Conservation (phyloP, 495 filamentous ascomycete genomes). For the Xylaria longipes region DNA sequence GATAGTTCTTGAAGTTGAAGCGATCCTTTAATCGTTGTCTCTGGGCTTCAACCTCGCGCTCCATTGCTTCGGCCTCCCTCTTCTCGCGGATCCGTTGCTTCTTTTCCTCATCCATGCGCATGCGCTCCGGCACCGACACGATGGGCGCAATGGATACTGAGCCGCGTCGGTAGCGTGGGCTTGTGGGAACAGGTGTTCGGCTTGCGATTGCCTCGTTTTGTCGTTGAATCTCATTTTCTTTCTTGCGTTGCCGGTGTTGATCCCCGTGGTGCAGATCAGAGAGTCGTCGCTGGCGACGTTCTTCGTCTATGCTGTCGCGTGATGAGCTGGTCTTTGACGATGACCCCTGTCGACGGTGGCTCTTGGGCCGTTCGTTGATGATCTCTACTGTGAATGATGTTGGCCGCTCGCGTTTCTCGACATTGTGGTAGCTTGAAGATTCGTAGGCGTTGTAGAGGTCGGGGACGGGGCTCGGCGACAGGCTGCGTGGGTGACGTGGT, state of each 20-base stretch:
- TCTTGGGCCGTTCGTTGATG: slow-evolving; percentile 31
- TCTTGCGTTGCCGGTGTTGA: slow-evolving; percentile 40
- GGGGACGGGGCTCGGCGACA: slow-evolving; percentile 29
- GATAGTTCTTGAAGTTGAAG: slow-evolving; percentile 21
- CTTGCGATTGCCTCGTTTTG: slow-evolving; percentile 39
- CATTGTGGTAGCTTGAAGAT: slow-evolving; percentile 30
- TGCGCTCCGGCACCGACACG: slow-evolving; percentile 32
- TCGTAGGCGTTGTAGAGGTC: slow-evolving; percentile 30
- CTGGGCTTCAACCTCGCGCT: slow-evolving; percentile 37
- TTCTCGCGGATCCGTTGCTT: slow-evolving; percentile 24
- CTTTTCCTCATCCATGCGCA: slow-evolving; percentile 24
- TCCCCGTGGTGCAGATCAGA: slow-evolving; percentile 35
- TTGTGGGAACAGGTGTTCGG: slow-evolving; percentile 28
- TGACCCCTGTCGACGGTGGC: slow-evolving; percentile 36
- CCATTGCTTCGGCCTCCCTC: slow-evolving; percentile 20
- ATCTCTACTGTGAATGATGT: slow-evolving; percentile 36
- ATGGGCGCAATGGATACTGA: slow-evolving; percentile 33
- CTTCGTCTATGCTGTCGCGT: slow-evolving; percentile 32
- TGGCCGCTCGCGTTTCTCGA: slow-evolving; percentile 29
- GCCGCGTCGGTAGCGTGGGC: slow-evolving; percentile 37
- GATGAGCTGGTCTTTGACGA: slow-evolving; percentile 41
- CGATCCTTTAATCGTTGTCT: slow-evolving; percentile 34
- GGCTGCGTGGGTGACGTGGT: slow-evolving; percentile 28
- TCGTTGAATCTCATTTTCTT: slow-evolving; percentile 46
- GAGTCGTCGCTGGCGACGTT: slow-evolving; percentile 33